Evolutionary conservation across 225 moss, liverwort and hornwort species (phyloP), one percentile per base, ranked within the genome.

Genomic region (Lunularia cruciata): DNA sequence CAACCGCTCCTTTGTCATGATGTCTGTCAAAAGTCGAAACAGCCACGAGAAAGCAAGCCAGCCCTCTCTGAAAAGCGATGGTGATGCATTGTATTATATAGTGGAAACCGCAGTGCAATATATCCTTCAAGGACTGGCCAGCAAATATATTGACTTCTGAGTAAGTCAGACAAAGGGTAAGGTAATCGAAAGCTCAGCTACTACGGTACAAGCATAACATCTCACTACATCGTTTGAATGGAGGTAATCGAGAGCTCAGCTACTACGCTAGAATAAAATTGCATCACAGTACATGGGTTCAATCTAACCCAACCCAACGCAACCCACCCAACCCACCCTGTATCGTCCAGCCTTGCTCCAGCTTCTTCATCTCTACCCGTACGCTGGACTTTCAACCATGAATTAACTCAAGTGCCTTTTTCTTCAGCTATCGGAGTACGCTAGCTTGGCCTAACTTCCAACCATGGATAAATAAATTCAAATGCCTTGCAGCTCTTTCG

Each of bases 1-100:
- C 60, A 60, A 60, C 60, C 60, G 60, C 60, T 60, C 60, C 60
- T 32, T 60, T 60, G 37, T 60, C 60, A 38, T 60, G 60, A 60
- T 60, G 60, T 60, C 60, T 60, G 60, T n/a, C 60, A 60, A 60
- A 60, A 60, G 60, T n/a, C 37, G 38, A 23, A 39, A 60, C 37
- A 60, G 60, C 37, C 19, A 60, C n/a, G 60, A 39, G 60, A 36
- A 23, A 37, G 38, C 19, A 60, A 39, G 60, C 23, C 37, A n/a
- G 22, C 27, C 27, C 56, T 32, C 56, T 53, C 23, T 27, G 54
- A 26, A 54, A 54, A 54, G 54, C 26, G 27, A 54, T 3, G 28
- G 27, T 26, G 12, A 54, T 54, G 28, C 5, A 27, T 12, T 54
- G 12, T 54, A n/a, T n/a, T n/a, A n/a, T 27, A 20, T 54, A 54